These are phyloP conservation scores for Inga laurina DNA, from an alignment of 306 rosid genomes.

Conservation along the genomic window DNA sequence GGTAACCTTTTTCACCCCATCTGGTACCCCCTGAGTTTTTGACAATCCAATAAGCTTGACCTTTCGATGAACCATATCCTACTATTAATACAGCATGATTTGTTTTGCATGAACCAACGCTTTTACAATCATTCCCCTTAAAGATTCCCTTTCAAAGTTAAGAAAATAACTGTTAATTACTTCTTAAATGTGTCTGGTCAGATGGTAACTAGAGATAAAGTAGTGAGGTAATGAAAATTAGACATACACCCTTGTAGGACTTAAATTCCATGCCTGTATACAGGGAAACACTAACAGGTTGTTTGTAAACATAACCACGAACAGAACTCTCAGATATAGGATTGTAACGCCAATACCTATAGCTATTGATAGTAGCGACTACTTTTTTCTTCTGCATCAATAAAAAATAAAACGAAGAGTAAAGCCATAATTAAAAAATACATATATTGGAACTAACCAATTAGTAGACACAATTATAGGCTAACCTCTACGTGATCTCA, in stretches of 20 bases:
- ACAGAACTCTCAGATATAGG: conserved; percentile 38
- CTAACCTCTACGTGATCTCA: no score
- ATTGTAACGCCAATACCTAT: no score
- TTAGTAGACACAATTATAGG: no score
- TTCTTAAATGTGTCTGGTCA: no score
- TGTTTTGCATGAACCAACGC: conserved; percentile 24
- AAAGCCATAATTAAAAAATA: no score
- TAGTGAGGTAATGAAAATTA: neutral
- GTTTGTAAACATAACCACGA: conserved; percentile 38
- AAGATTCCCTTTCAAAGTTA: conserved; percentile 29
- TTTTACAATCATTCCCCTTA: conserved; percentile 29
- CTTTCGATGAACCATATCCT: conserved; percentile 49
- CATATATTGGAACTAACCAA: no score
- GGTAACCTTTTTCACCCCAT: conserved; percentile 51
- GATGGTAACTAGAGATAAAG: no score
- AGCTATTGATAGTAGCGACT: no score
- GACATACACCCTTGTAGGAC: conserved; percentile 41
- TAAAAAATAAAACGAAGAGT: no score
- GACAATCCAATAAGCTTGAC: conserved; percentile 8
- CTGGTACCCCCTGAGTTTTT: neutral
- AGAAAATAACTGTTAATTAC: no score
- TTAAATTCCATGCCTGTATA: conserved; percentile 39
- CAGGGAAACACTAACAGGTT: conserved; percentile 44
- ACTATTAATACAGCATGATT: conserved; percentile 51
- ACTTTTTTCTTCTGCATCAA: no score